Evolutionary conservation across 1,139 yeast genomes (phyloP).

Genomic region (Fermentozyma sake): DNA sequence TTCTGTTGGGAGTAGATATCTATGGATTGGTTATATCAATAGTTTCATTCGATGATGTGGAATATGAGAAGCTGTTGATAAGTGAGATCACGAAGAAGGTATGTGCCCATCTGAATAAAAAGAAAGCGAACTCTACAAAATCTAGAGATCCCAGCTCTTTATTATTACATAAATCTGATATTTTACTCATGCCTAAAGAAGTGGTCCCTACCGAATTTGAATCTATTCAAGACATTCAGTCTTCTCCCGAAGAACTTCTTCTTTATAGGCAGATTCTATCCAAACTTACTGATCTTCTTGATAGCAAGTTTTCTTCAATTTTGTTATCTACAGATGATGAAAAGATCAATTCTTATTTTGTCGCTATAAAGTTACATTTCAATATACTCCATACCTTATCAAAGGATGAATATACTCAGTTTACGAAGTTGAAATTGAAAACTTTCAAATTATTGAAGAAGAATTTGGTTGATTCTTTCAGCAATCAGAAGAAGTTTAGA

Average conservation of each 20-base stretch:
- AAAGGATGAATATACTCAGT: not conserved
- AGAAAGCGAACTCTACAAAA: too few relatives aligned
- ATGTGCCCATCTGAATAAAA: not conserved
- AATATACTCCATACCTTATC: constrained; percentile 17
- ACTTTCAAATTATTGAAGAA: constrained; percentile 13
- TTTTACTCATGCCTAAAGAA: too few relatives aligned
- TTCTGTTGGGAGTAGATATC: constrained; percentile 29
- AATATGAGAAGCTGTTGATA: constrained; percentile 4
- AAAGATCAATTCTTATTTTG: constrained; percentile 22
- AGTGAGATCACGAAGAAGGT: constrained; percentile 2
- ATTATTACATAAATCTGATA: too few relatives aligned
- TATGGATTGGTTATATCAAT: constrained; percentile 17
- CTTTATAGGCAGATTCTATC: constrained; percentile 7
- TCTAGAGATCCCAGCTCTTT: too few relatives aligned
- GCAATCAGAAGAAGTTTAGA: constrained; percentile 7
- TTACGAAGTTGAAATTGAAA: constrained; percentile 7
- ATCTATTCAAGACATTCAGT: too few relatives aligned
- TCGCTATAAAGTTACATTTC: constrained; percentile 29
- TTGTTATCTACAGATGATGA: constrained; percentile 31
- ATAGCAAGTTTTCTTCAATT: constrained; percentile 18
- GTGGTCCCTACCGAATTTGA: too few relatives aligned
- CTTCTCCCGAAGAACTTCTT: not conserved
- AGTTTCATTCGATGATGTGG: constrained; percentile 3
- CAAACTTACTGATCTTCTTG: constrained; percentile 24
- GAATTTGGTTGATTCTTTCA: constrained; percentile 11